Evolutionary conservation across 1,284 basidiomycete species (phyloP), one percentile per base, ranked within the genome.

Genomic region (Microbotryomycetes sp.): DNA sequence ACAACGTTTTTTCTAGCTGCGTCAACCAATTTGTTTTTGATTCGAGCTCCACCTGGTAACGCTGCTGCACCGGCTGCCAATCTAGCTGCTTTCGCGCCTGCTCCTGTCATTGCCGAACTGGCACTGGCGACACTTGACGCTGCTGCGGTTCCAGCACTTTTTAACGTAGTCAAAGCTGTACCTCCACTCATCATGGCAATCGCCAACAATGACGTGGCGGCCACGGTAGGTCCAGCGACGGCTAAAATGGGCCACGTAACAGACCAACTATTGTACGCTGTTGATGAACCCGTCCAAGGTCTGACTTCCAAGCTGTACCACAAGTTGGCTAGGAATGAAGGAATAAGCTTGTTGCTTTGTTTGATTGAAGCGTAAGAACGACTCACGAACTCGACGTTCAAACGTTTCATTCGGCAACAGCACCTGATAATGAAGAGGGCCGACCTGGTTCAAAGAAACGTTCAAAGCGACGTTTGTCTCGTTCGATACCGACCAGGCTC

Each of bases 161-260:
- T 63, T n/a, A 69, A 56, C 1, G 62, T 59, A 3, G 67, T 64
- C 32, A 68, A 56, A 0, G 67, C 67, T 2, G 60, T 59, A 9
- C 67, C 67, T 4, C 67, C 67, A 0, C 57, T 62, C 0, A 23
- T 42, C 32, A 12, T 62, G 4, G 67, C 67, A 51, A 69, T 54
- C 1, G 62, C 60, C 29, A 69, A 51, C 23, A 69, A 59, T 19
- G 65, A 66, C 2, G 63, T 56, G 42, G 58, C 42, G 4, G 67
- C 67, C 15, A 55, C 60, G 5, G 54, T 49, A 5, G 67, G 67
- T 3, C 67, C 67, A 2, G 65, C 23, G 15, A 67, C 54, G 50
- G 54, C 54, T n/a, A 69, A 51, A 55, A 66, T 63, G 26, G 67
- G 67, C 65, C 65, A 67, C 2, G 67, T 59, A 5, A 57, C 57